A percentile compares a stretch with the other conserved stretches of the same genome.
These are phyloP conservation scores for Golubevia sp. DNA, from an alignment of 1,284 basidiomycete genomes.

Conservation along the genomic window DNA sequence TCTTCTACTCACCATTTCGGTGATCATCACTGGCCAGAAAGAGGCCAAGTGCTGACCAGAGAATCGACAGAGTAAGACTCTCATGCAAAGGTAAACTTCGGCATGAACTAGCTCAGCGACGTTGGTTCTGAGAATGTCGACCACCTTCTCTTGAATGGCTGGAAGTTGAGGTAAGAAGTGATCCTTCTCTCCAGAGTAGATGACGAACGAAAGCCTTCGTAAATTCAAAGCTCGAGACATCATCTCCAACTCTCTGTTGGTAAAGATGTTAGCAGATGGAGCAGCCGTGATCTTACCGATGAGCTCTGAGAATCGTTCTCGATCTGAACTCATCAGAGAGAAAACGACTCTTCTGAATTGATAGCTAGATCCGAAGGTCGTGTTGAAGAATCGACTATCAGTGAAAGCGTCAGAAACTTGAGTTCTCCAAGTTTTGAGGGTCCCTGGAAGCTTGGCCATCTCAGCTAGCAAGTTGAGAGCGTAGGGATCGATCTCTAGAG, in stretches of 20 bases:
- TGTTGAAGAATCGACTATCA: slow-evolving; percentile 85
- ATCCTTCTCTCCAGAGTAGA: slow-evolving; percentile 85
- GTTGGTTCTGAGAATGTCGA: slow-evolving; percentile 81
- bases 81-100: slow-evolving; percentile 87
- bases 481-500: too few species aligned
- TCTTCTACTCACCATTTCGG: slow-evolving; percentile 75
- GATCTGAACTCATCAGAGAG: slow-evolving; percentile 82
- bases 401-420: slow-evolving; percentile 80
- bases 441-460: slow-evolving; percentile 77
- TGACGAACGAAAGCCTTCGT: slow-evolving; percentile 80
- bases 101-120: slow-evolving; percentile 83
- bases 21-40: slow-evolving; percentile 95
- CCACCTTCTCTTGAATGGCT: slow-evolving; percentile 91
- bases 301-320: slow-evolving; percentile 81
- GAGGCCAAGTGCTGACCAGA: slow-evolving; percentile 87
- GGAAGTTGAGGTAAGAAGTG: slow-evolving; percentile 88
- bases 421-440: slow-evolving; percentile 82
- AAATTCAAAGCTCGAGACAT: slow-evolving; percentile 84
- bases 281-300: slow-evolving; percentile 73
- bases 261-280: slow-evolving; percentile 93
- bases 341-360: slow-evolving; percentile 81
- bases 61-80: slow-evolving; percentile 88
- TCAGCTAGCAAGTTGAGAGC: slow-evolving; percentile 65
- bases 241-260: slow-evolving; percentile 92
- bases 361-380: slow-evolving; percentile 67